These are phyloP conservation scores for Gracilariopsis chorda DNA, from an alignment of 23 red algal species.

Conservation along the genomic window DNA sequence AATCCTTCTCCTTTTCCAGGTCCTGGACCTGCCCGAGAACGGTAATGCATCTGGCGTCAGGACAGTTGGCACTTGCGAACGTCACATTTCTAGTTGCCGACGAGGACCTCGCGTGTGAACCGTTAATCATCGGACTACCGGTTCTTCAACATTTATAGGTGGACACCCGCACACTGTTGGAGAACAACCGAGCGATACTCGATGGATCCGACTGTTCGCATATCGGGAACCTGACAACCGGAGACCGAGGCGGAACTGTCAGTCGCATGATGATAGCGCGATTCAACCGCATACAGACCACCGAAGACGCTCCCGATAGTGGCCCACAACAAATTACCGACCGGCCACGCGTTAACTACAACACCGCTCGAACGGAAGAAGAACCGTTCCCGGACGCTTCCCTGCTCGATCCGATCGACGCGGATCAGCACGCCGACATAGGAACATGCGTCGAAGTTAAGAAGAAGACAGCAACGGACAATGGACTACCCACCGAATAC, in stretches of 20 bases:
- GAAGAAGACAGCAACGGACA: not conserved
- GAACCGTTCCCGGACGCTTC: slow-evolving; percentile 6
- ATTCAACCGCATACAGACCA: not conserved
- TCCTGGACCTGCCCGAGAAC: not conserved
- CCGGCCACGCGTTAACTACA: not conserved
- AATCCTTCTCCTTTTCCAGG: not conserved
- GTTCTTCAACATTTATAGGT: not conserved
- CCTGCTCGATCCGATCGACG: slow-evolving; percentile 7
- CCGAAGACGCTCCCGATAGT: not conserved
- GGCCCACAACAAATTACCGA: not conserved
- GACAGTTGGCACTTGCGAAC: not conserved
- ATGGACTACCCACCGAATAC: not conserved
- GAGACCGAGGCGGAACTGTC: not conserved
- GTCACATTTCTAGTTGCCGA: slow-evolving; percentile 1
- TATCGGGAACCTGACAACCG: not conserved
- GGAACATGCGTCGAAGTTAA: not conserved
- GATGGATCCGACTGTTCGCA: not conserved
- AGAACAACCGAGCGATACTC: slow-evolving; percentile 16
- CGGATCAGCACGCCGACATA: slow-evolving; percentile 1
- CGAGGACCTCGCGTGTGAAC: not conserved
- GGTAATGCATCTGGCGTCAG: not conserved
- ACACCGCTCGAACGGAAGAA: slow-evolving; percentile 18
- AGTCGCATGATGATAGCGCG: slow-evolving; percentile 10
- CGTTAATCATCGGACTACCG: slow-evolving; percentile 2
- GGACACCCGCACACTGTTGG: not conserved